A percentile compares a stretch with the other conserved stretches of the same genome.
phyloP scores from a whole-genome alignment of 2,329 filamentous ascomycete genomes.

The Aspergillus intermedius region DNA sequence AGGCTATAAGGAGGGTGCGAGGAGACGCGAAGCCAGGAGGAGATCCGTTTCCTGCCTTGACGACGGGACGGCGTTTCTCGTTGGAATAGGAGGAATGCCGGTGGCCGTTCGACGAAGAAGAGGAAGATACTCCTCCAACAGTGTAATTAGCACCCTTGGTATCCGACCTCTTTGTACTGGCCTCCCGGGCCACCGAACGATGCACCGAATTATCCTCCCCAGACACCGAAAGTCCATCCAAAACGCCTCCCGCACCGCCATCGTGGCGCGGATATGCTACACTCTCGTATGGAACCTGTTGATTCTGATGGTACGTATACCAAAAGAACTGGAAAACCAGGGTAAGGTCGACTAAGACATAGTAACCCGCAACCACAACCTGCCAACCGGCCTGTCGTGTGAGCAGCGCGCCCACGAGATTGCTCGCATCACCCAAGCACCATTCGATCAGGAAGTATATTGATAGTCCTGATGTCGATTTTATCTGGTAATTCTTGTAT shows the following conservation, averaged over 20 bases:
- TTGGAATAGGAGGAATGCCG: slow-evolving; percentile 24
- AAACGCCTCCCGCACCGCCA: slow-evolving; percentile 20
- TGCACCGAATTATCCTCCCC: slow-evolving; percentile 23
- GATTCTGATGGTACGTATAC: slow-evolving; percentile 55
- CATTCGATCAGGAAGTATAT: slow-evolving; percentile 61
- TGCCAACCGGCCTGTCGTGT: slow-evolving; percentile 62
- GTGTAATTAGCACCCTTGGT: slow-evolving; percentile 21
- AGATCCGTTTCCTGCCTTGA: slow-evolving; percentile 19
- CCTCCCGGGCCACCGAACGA: slow-evolving; percentile 11
- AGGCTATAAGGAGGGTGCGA: slow-evolving; percentile 39
- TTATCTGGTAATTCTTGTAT: slow-evolving; percentile 59
- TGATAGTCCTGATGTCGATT: slow-evolving; percentile 59
- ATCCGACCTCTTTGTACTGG: slow-evolving; percentile 17
- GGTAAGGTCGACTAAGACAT: slow-evolving; percentile 58
- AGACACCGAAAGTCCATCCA: slow-evolving; percentile 33
- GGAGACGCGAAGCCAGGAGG: slow-evolving; percentile 31
- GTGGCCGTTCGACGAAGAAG: slow-evolving; percentile 13
- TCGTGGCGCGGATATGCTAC: slow-evolving; percentile 22
- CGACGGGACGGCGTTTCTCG: slow-evolving; percentile 28
- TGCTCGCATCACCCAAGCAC: slow-evolving; percentile 59
- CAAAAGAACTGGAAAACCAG: slow-evolving; percentile 60
- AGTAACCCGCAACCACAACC: slow-evolving; percentile 59
- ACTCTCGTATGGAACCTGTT: slow-evolving; percentile 32
- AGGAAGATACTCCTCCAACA: slow-evolving; percentile 15
- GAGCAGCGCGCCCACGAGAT: slow-evolving; percentile 57